phyloP scores from a whole-genome alignment of 306 rosid genomes.

The Betula pendula region DNA sequence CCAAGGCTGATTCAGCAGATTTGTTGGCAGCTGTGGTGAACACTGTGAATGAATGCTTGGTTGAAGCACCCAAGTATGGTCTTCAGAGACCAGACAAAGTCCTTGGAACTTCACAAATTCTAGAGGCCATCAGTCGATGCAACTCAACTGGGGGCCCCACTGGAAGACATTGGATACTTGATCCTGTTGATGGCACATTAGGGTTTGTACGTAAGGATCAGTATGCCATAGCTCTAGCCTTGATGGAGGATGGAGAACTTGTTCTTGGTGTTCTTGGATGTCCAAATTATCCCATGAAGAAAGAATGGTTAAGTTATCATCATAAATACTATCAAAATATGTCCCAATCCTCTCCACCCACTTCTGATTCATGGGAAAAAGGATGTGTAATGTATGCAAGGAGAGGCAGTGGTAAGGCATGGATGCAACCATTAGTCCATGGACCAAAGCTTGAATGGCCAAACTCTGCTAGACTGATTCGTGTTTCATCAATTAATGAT shows the following conservation, averaged over 20 bases:
- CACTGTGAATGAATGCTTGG: slow-evolving; percentile 71
- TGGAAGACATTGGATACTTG: slow-evolving; percentile 88
- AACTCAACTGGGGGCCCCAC: slow-evolving; percentile 73
- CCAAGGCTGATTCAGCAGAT: slow-evolving; percentile 56
- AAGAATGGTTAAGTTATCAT: slow-evolving; percentile 79
- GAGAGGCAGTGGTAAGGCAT: slow-evolving; percentile 75
- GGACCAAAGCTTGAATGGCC: slow-evolving; percentile 67
- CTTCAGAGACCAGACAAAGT: slow-evolving; percentile 55
- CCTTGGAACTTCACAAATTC: slow-evolving; percentile 64
- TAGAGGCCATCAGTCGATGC: slow-evolving; percentile 78
- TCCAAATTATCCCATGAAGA: slow-evolving; percentile 95
- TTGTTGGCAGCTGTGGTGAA: slow-evolving; percentile 61
- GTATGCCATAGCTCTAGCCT: slow-evolving; percentile 90
- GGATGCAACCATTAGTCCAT: slow-evolving; percentile 88
- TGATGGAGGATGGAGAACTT: slow-evolving; percentile 84
- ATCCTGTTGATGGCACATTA: slow-evolving; percentile 93
- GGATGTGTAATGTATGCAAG: slow-evolving; percentile 88
- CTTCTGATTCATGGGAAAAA: slow-evolving; percentile 86
- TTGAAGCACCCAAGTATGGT: slow-evolving; percentile 76
- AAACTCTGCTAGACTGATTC: slow-evolving; percentile 67
- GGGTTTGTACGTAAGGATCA: slow-evolving; percentile 95
- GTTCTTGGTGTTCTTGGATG: slow-evolving; percentile 94
- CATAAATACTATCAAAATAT: slow-evolving; percentile 72
- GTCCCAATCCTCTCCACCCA: slow-evolving; percentile 61
- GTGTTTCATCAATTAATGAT: slow-evolving; percentile 72